phyloP scores from a whole-genome alignment of 176 grass and related monocot genomes.

The Chrysopogon serrulatus region DNA sequence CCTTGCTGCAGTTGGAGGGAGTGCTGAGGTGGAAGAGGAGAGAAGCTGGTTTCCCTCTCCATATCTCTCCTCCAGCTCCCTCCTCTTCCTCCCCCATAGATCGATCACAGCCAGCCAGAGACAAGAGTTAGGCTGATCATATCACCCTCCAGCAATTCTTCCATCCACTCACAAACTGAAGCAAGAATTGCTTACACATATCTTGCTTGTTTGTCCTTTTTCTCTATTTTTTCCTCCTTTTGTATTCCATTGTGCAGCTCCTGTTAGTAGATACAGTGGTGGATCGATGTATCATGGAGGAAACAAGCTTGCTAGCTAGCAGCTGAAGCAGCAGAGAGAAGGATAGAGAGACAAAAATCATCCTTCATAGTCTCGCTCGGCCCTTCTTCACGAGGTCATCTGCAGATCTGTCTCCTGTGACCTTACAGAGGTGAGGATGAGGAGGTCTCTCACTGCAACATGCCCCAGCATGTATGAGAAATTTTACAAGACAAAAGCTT shows the following conservation, averaged over 20 bases:
- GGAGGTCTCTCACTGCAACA: not conserved
- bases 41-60: slow-evolving; percentile 15
- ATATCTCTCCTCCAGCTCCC: not conserved
- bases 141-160: slow-evolving; percentile 30
- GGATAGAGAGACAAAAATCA: not conserved
- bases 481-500: not conserved
- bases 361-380: not conserved
- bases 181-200: slow-evolving; percentile 1
- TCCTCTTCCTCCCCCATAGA: not conserved
- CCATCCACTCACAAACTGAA: slow-evolving; percentile 25
- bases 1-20: slow-evolving; percentile 32
- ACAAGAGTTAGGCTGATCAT: slow-evolving; percentile 45
- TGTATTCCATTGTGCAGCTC: slow-evolving; percentile 9
- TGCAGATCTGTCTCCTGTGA: slow-evolving; percentile 36
- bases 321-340: not conserved
- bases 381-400: not conserved
- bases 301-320: slow-evolving; percentile 5
- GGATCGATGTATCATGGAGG: slow-evolving; percentile 22
- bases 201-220: slow-evolving; percentile 11
- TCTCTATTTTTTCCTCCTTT: not conserved
- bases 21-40: not conserved
- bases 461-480: slow-evolving; percentile 27
- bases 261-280: slow-evolving; percentile 17
- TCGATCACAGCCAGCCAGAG: slow-evolving; percentile 17
- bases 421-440: slow-evolving; percentile 41